Evolutionary conservation across 202 grass and related monocot genomes (phyloP).

Genomic region (Carex sylvatica): DNA sequence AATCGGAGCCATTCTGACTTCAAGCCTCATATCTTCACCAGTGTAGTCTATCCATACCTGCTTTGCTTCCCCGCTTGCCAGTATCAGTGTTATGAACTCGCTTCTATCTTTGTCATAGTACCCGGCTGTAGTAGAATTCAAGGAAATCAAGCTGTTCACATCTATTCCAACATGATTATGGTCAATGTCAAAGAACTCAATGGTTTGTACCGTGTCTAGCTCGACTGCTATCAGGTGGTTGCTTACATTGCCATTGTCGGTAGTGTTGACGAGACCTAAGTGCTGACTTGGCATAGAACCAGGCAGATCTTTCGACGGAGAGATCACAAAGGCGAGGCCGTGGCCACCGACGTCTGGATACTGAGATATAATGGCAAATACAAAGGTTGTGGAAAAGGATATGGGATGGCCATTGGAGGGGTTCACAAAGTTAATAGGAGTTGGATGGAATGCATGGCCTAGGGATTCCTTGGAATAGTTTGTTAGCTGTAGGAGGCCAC

Average conservation of each 20-base stretch:
- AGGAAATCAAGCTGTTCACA: conserved; percentile 36
- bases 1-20: conserved; percentile 40
- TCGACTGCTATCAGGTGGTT: conserved; percentile 58
- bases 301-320: conserved; percentile 32
- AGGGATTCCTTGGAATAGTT: conserved; percentile 43
- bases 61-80: conserved; percentile 10
- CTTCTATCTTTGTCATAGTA: conserved; percentile 23
- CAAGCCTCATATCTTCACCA: conserved; percentile 28
- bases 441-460: conserved; percentile 56
- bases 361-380: conserved; percentile 44
- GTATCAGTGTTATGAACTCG: neutral
- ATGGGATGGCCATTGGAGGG: neutral
- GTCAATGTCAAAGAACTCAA: conserved; percentile 38
- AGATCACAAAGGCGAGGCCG: conserved; percentile 61
- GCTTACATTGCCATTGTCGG: conserved; percentile 6
- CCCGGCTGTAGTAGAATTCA: neutral
- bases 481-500: conserved; percentile 52
- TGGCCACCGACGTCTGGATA: conserved; percentile 59
- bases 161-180: conserved; percentile 69
- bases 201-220: conserved; percentile 58
- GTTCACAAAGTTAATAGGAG: conserved; percentile 35
- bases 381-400: conserved; percentile 78
- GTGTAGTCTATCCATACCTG: conserved; percentile 74
- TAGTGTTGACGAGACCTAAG: conserved; percentile 54
- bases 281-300: conserved; percentile 40